Percentiles rank a stretch among this genome's conserved stretches.
These are phyloP conservation scores for Chenopodium suecicum DNA, from an alignment of 148 eudicot species.

Conservation along the genomic window DNA sequence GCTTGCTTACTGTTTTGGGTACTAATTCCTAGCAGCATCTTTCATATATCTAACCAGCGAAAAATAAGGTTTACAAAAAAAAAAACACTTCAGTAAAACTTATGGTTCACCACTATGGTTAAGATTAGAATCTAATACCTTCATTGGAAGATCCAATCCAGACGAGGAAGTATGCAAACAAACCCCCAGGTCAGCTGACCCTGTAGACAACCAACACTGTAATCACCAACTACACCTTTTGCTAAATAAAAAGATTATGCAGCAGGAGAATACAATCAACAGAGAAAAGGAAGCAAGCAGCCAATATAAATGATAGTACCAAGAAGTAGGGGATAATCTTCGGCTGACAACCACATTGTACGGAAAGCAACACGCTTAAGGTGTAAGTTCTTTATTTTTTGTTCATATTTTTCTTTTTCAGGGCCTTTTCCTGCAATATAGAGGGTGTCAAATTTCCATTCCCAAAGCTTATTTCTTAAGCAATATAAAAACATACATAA, in stretches of 20 bases:
- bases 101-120: not conserved
- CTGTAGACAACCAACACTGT: constrained; percentile 38
- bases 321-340: constrained; percentile 92
- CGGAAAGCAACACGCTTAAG: constrained; percentile 96
- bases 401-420: constrained; percentile 84
- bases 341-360: constrained; percentile 96
- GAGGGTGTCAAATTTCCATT: not conserved
- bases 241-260: not conserved
- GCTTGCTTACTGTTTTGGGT: too few species aligned
- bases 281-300: constrained; percentile 1
- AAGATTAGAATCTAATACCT: constrained; percentile 39
- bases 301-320: constrained; percentile 39
- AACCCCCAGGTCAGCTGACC: constrained; percentile 96
- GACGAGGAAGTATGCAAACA: constrained; percentile 98
- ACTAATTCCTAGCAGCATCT: not conserved
- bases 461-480: not conserved
- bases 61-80: too few species aligned
- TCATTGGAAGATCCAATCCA: constrained; percentile 98
- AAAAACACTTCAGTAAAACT: not conserved
- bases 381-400: constrained; percentile 70
- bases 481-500: not conserved
- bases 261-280: not conserved
- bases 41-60: not conserved
- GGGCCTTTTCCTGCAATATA: constrained; percentile 83
- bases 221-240: not conserved